Evolutionary conservation across 257 asterid species (phyloP), one percentile per base, ranked within the genome.

Genomic region (Leonotis leonurus): DNA sequence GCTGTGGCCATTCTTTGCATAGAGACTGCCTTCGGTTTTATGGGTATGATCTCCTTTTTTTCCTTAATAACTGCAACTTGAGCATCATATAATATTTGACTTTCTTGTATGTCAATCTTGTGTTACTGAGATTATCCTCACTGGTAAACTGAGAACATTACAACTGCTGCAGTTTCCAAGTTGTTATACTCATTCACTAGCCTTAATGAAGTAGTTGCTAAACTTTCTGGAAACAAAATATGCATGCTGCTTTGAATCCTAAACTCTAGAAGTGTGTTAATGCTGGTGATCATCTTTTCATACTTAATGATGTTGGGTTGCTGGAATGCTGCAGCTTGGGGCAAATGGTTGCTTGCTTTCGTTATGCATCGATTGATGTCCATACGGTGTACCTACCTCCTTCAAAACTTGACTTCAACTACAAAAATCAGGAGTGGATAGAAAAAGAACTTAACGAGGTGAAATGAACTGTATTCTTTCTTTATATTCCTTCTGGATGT

Each of bases 321-420:
- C 16, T 64, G 18, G 65, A 24, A 65, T 70, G 53, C 16, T 73
- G 77, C 89, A 92, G 99, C 67, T 89, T 81, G 22, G 99, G 97
- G 27, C 82, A 85, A 60, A 89, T 86, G 97, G 97, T 92, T 76
- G 99, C 99, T 72, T 92, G 99, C 87, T 92, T 92, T 75, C 90
- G 96, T 63, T 92, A 92, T 75, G 97, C 97, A 16, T 86, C 99
- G n/a, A 92, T 92, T 65, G 95, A 92, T 76, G 99, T 92, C 75
- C 88, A 83, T 65, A 85, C 99, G 10, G 99, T 92, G 65, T 85
- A 69, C 63, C 88, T 92, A 67, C 99, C 99, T 74, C 97, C 97
- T 20, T 21, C 88, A 52, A 83, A 83, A 67, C 94, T 92, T 77
- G 95, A 78, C 70, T 89, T 89, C 80, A 85, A 83, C 78, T 79